Evolutionary conservation across 2,329 filamentous ascomycete genomes (phyloP), one percentile per base, ranked within the genome.

Genomic region (Metarhizium humberi): DNA sequence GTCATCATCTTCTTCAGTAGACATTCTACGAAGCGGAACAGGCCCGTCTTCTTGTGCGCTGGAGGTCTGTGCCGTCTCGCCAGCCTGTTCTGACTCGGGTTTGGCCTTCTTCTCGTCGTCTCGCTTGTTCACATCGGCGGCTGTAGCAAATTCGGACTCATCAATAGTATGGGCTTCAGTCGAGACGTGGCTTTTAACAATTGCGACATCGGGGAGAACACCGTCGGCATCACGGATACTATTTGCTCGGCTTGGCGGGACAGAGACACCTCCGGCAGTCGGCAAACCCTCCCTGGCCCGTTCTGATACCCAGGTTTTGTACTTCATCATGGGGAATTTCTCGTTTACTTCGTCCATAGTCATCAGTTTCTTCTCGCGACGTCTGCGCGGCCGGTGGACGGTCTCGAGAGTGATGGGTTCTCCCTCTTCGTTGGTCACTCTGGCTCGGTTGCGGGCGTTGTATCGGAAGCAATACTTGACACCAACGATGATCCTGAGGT

Each of bases 381-480:
- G 83, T 56, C 94, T 84, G 69, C 94, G 92, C 52, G 90, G 87
- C 57, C 90, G 73, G 56, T 90, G 89, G 81, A 97, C 91, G 56
- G 86, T 81, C 56, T 92, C 82, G 60, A 99, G 77, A 59, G 91
- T 91, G 66, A 99, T 95, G 16, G 88, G 89, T 59, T 96, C 92
- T 68, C 88, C 88, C 62, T 92, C 88, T 64, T 91, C 88, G 61
- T 77, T 88, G 75, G 73, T 81, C 75, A 90, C 85, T 65, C 90
- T 75, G 58, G 86, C 85, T 52, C 94, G 87, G 67, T 95, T 95
- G 57, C 94, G 87, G 63, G 94, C 92, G 72, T 97, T 97, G 72
- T 99, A 97, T 64, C 94, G 83, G 73, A 99, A 99, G 75, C 94
- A 99, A 72, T 99, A 99, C 75, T 99, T 99, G 58, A 99, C 94